Base-by-base conservation (phyloP, 2,329 filamentous ascomycete genomes). In the Beauveria asiatica region DNA sequence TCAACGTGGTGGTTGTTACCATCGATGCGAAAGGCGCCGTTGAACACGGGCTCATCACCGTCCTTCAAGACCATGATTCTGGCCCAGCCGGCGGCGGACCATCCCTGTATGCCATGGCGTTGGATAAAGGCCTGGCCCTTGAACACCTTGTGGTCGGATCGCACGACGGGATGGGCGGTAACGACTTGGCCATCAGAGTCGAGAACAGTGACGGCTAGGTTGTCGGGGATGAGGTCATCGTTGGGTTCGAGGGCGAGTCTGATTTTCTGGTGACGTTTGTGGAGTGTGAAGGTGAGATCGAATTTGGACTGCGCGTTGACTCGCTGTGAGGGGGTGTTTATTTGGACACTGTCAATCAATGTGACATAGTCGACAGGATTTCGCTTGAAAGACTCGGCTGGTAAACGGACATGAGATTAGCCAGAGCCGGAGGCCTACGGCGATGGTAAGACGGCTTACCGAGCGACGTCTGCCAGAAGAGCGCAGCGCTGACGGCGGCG, bases 1-100 rank as follows among this genome's bases (percentile, higher is more conserved):
- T 95, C 88, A 56, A 99, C 80, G 72, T 97, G 91, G 73, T 99
- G 92, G 66, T 92, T 85, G 69, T 96, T 85, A 60, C 88, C 85
- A 68, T 89, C 78, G 42, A 97, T 76, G 39, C 87, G 86, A 71
- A 97, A 97, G 3, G 88, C 88, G 57, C 94, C 94, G 73, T 97
- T 90, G 66, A 99, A 99, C 33, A 96, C 73, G 23, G 94, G 94
- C 17, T 82, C 70, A 46, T 78, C 73, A 2, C 94, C 94, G 74
- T 99, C 94, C 64, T 80, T 79, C 66, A 84, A 82, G 11, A 99
- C 78, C 52, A 86, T 84, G 63, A 97, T 85, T 61, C 94, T 83
- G 48, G 93, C 90, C 90, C 90, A 97, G 49, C 94, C 94, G 17
- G 87, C 88, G 64, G 87, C 85, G 59, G 84, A 84, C 90, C 92